These are phyloP conservation scores for Sutorius australiensis DNA, from an alignment of 768 basidiomycete species.

Conservation along the genomic window DNA sequence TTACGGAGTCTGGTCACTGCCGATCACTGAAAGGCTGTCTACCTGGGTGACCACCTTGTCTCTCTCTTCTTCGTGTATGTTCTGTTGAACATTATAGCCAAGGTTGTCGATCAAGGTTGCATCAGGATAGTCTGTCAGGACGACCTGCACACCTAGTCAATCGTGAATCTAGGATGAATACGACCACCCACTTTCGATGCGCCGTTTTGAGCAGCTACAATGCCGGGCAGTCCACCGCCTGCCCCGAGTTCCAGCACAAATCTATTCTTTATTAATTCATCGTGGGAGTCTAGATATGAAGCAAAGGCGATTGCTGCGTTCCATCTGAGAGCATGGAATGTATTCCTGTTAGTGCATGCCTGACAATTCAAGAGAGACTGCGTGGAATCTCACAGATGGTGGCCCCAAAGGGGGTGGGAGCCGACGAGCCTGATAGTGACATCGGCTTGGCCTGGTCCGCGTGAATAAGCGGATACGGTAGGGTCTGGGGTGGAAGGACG, in stretches of 20 bases:
- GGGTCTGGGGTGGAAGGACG: constrained; percentile 67
- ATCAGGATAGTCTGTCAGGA: constrained; percentile 95
- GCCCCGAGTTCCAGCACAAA: constrained; percentile 88
- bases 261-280: constrained; percentile 40
- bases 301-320: constrained; percentile 76
- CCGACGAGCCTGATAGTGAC: constrained; percentile 71
- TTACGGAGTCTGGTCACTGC: constrained; percentile 20
- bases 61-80: constrained; percentile 36
- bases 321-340: constrained; percentile 50
- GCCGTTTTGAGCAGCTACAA: constrained; percentile 68
- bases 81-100: constrained; percentile 57
- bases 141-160: constrained; percentile 44
- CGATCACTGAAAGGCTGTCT: constrained; percentile 31
- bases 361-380: neutral
- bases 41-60: constrained; percentile 33
- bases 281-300: constrained; percentile 58
- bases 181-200: constrained; percentile 52
- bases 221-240: constrained; percentile 83
- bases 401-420: constrained; percentile 78
- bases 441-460: constrained; percentile 26
- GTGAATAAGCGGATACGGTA: constrained; percentile 48
- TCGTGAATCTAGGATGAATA: neutral
- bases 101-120: constrained; percentile 71
- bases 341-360: neutral
- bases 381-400: constrained; percentile 54